These are phyloP conservation scores for Saccharata proteae DNA, from an alignment of 2,329 filamentous ascomycete genomes.

Conservation along the genomic window DNA sequence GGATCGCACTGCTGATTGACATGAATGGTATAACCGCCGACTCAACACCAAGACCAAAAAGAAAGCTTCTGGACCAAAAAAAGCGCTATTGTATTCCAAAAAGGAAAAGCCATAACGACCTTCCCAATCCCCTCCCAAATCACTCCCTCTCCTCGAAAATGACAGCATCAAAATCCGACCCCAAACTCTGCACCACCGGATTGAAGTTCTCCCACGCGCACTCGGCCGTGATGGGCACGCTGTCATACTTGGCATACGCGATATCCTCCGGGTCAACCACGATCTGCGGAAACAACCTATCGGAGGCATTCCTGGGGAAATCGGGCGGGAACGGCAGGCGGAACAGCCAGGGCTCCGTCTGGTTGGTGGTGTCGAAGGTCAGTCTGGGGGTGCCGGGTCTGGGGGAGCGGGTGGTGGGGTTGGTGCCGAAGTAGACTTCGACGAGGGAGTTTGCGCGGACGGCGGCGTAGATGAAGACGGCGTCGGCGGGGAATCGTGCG, in stretches of 20 bases:
- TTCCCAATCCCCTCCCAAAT: too few species aligned
- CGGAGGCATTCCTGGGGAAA: slow-evolving; percentile 4
- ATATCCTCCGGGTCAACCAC: slow-evolving; percentile 1
- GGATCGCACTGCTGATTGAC: too few species aligned
- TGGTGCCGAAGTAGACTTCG: slow-evolving; percentile 6
- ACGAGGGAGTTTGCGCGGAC: slow-evolving; percentile 14
- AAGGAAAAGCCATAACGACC: too few species aligned
- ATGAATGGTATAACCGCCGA: too few species aligned
- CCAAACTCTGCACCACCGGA: slow-evolving; percentile 4
- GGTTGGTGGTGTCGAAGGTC: slow-evolving; percentile 3
- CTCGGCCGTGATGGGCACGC: slow-evolving; percentile 6
- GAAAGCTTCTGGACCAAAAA: too few species aligned
- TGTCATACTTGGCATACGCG: slow-evolving; percentile 8
- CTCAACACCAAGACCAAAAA: too few species aligned
- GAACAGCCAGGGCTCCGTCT: slow-evolving; percentile 3
- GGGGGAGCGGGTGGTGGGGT: not conserved
- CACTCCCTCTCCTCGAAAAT: not conserved
- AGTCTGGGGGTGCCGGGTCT: slow-evolving; percentile 4
- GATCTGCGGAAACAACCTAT: slow-evolving; percentile 7
- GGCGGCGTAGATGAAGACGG: slow-evolving; percentile 26
- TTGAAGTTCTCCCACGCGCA: slow-evolving; percentile 9
- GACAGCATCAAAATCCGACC: slow-evolving; percentile 4
- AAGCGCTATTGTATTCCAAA: too few species aligned
- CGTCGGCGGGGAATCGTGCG: slow-evolving; percentile 19
- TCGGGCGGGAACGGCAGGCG: slow-evolving; percentile 6